Percentiles rank a stretch among this genome's conserved stretches.
phyloP scores from a whole-genome alignment of 1,284 basidiomycete species.

The Heterobasidion occidentale region DNA sequence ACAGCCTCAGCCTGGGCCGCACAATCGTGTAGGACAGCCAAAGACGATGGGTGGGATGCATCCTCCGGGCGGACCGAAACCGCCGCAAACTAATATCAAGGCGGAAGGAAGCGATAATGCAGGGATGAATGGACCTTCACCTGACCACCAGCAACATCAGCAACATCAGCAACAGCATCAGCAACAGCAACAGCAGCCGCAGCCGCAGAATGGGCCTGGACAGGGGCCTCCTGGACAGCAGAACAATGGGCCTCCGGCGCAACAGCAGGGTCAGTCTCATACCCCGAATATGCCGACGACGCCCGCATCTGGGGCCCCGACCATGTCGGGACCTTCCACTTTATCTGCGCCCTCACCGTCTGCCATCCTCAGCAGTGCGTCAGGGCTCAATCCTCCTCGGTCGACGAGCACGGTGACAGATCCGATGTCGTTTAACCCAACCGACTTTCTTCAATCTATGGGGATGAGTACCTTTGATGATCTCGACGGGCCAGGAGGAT shows the following conservation, averaged over 20 bases:
- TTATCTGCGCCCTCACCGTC: slow-evolving; percentile 39
- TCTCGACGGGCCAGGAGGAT: background rate
- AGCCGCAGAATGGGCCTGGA: slow-evolving; percentile 8
- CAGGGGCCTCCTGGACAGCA: background rate
- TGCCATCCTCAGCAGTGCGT: slow-evolving; percentile 27
- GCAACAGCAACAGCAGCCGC: slow-evolving; percentile 12
- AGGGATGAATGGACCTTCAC: background rate
- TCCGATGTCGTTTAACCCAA: background rate
- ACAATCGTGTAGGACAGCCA: slow-evolving; percentile 2
- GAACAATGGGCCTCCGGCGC: background rate
- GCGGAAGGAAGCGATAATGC: background rate
- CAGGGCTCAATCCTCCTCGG: slow-evolving; percentile 12
- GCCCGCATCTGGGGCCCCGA: slow-evolving; percentile 27
- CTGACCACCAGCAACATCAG: background rate
- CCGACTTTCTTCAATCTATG: slow-evolving; percentile 4
- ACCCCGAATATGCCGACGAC: slow-evolving; percentile 39
- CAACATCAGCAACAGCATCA: background rate
- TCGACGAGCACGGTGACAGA: slow-evolving; percentile 7
- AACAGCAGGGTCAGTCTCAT: slow-evolving; percentile 9
- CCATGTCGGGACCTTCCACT: slow-evolving; percentile 24
- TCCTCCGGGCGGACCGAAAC: slow-evolving; percentile 7
- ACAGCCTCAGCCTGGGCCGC: slow-evolving; percentile 3
- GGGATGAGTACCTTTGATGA: background rate
- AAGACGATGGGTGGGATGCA: slow-evolving; percentile 7
- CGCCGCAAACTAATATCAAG: background rate